phyloP scores from a whole-genome alignment of 441 rosid species.

The Bocquillonia castaneifolia region DNA sequence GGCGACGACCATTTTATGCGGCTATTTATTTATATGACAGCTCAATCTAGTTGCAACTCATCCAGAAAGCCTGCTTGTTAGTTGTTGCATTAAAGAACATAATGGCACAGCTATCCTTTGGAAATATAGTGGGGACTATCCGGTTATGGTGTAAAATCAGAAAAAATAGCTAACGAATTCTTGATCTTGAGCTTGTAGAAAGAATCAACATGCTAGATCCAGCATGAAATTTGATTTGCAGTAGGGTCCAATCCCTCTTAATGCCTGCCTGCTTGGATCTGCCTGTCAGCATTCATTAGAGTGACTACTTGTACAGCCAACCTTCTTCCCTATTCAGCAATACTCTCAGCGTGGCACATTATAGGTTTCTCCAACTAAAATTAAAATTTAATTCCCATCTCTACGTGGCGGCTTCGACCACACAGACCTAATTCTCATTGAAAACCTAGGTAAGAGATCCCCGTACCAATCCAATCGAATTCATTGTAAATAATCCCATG shows the following conservation, averaged over 20 bases:
- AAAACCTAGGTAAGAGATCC: neutral
- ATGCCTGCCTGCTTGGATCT: constrained; percentile 6
- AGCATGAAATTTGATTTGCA: too few species aligned
- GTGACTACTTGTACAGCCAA: neutral
- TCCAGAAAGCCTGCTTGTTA: neutral
- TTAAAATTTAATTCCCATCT: neutral
- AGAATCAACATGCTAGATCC: too few species aligned
- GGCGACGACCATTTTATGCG: too few species aligned
- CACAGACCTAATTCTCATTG: neutral
- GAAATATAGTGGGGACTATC: neutral
- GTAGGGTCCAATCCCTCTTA: neutral
- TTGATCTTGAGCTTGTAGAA: too few species aligned
- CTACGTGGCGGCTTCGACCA: neutral
- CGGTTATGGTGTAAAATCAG: too few species aligned
- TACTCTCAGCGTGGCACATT: neutral
- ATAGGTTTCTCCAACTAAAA: neutral
- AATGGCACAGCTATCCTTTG: neutral
- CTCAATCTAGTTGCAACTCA: too few species aligned
- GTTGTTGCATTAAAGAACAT: neutral
- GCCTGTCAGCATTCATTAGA: neutral
- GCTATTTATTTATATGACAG: neutral
- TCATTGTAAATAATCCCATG: neutral
- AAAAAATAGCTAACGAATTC: neutral
- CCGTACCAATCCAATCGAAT: neutral
- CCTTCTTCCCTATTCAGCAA: neutral